Percentiles rank a stretch among this genome's conserved stretches.
Evolutionary conservation across 2,329 filamentous ascomycete genomes (phyloP).

Genomic region (Pseudogymnoascus sp.): DNA sequence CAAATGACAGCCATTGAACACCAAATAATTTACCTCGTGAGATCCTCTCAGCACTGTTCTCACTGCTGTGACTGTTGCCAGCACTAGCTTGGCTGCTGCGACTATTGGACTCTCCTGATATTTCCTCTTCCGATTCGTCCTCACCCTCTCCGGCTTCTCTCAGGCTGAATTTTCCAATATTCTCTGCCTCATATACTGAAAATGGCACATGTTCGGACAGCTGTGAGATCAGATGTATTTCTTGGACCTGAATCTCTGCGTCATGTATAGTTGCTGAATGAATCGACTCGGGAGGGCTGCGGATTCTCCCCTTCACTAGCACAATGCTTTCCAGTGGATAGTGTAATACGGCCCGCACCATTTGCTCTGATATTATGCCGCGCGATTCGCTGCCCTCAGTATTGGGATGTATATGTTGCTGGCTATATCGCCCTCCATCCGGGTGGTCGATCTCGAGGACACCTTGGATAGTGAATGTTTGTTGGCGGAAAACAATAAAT

Average conservation of each 20-base stretch:
- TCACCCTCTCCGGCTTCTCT: slow-evolving; percentile 45
- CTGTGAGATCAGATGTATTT: slow-evolving; percentile 54
- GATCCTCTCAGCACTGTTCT: background rate
- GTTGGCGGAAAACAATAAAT: slow-evolving; percentile 80
- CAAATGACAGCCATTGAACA: background rate
- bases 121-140: slow-evolving; percentile 9
- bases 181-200: slow-evolving; percentile 63
- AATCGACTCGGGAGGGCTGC: slow-evolving; percentile 66
- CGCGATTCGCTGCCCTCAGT: background rate
- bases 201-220: slow-evolving; percentile 59
- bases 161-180: slow-evolving; percentile 48
- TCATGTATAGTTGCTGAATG: slow-evolving; percentile 69
- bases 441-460: slow-evolving; percentile 46
- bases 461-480: slow-evolving; percentile 76
- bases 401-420: slow-evolving; percentile 22
- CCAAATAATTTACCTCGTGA: background rate
- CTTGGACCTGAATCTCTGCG: slow-evolving; percentile 65
- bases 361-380: slow-evolving; percentile 59
- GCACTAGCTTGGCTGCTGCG: background rate
- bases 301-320: slow-evolving; percentile 65
- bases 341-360: slow-evolving; percentile 83
- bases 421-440: slow-evolving; percentile 18
- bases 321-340: slow-evolving; percentile 72
- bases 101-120: background rate
- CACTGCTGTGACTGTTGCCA: background rate